These are phyloP conservation scores for Pulveroboletus sp. DNA, from an alignment of 768 basidiomycete genomes.

Conservation along the genomic window DNA sequence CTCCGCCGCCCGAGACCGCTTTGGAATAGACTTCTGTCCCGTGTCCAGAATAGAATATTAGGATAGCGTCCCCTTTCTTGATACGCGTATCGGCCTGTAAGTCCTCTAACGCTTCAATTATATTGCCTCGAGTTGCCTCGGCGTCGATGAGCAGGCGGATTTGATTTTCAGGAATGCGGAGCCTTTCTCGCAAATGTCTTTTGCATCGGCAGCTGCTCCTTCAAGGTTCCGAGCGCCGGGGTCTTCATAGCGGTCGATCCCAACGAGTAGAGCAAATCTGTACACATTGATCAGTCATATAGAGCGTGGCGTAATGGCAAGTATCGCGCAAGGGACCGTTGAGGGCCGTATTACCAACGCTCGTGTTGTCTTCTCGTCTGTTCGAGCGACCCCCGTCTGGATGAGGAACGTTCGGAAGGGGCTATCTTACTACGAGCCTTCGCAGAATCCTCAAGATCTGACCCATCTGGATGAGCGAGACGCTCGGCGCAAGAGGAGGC, in stretches of 20 bases:
- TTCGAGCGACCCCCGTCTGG: too few species aligned
- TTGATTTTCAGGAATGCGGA: slow-evolving; percentile 30
- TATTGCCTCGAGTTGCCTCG: slow-evolving; percentile 34
- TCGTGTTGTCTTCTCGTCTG: too few species aligned
- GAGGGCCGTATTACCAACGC: too few species aligned
- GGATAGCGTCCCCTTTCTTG: slow-evolving; percentile 29
- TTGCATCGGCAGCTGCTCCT: slow-evolving; percentile 39
- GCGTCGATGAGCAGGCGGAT: slow-evolving; percentile 37
- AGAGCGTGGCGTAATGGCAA: too few species aligned
- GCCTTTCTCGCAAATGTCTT: slow-evolving; percentile 29
- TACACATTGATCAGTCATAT: neutral
- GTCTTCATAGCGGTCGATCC: slow-evolving; percentile 37
- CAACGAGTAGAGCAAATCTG: slow-evolving; percentile 39
- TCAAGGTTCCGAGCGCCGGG: slow-evolving; percentile 25
- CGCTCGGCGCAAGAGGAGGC: too few species aligned
- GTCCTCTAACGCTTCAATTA: slow-evolving; percentile 25
- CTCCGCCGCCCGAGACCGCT: too few species aligned
- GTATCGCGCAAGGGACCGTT: neutral
- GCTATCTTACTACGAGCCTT: too few species aligned
- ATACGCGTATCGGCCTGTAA: slow-evolving; percentile 29
- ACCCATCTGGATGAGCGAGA: too few species aligned
- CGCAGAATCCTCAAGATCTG: too few species aligned
- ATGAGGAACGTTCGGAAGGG: too few species aligned
- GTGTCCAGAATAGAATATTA: slow-evolving; percentile 45
- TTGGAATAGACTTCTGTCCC: too few species aligned